Evolutionary conservation across 2,329 filamentous ascomycete species (phyloP).

Genomic region (Aspergillus hortae): DNA sequence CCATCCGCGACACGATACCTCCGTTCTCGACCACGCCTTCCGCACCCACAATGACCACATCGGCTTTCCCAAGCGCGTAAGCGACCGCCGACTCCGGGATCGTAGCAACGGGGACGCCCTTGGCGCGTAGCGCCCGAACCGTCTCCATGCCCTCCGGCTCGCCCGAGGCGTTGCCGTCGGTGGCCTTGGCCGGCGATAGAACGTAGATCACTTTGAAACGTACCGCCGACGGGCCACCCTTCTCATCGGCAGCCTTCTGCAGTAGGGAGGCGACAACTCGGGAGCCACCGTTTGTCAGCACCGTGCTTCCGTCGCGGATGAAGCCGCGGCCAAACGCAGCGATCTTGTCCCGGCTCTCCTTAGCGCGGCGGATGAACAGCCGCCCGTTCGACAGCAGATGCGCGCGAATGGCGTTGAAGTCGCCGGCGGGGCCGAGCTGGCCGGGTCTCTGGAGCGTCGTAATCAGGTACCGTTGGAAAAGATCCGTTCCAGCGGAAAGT

Average conservation of each 20-base stretch:
- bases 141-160: slow-evolving; percentile 65
- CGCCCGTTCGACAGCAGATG: slow-evolving; percentile 83
- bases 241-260: slow-evolving; percentile 66
- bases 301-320: slow-evolving; percentile 70
- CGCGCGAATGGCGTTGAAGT: slow-evolving; percentile 77
- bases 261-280: slow-evolving; percentile 78
- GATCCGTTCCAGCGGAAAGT: slow-evolving; percentile 86
- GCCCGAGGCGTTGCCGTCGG: slow-evolving; percentile 16
- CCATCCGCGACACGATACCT: slow-evolving; percentile 84
- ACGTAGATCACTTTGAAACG: slow-evolving; percentile 84
- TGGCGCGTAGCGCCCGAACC: slow-evolving; percentile 66
- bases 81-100: slow-evolving; percentile 74
- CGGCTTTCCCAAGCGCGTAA: slow-evolving; percentile 72
- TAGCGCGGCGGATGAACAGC: slow-evolving; percentile 81
- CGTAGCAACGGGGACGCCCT: slow-evolving; percentile 77
- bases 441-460: slow-evolving; percentile 60
- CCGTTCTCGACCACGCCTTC: slow-evolving; percentile 94
- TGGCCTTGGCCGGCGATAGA: slow-evolving; percentile 37
- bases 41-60: slow-evolving; percentile 62
- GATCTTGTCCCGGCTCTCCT: slow-evolving; percentile 78
- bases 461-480: slow-evolving; percentile 93
- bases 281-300: slow-evolving; percentile 89
- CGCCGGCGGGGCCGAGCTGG: slow-evolving; percentile 51
- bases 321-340: slow-evolving; percentile 75
- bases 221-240: slow-evolving; percentile 53